These are phyloP conservation scores for Cryptomeria japonica DNA, from an alignment of 75 land plant species.

Conservation along the genomic window DNA sequence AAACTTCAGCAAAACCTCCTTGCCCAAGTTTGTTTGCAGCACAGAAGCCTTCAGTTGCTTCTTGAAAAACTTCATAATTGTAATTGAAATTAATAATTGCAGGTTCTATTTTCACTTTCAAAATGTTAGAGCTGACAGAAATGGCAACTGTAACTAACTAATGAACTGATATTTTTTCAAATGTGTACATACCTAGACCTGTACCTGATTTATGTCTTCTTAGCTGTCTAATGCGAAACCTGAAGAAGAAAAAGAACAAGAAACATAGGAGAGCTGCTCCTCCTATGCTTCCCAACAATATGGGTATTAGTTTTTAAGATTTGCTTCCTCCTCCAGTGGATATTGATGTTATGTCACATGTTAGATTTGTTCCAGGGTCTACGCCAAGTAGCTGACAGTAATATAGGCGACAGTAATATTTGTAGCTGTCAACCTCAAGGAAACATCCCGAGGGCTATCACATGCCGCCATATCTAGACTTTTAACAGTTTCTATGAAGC, in stretches of 20 bases:
- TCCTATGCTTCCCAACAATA: not conserved
- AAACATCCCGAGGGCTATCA: not conserved
- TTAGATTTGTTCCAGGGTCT: not conserved
- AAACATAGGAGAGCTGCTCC: not conserved
- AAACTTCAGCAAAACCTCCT: conserved; percentile 15
- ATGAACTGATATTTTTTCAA: no score
- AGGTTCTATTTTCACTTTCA: no score
- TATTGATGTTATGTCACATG: not conserved
- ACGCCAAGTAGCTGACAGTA: not conserved
- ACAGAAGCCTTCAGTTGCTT: no score
- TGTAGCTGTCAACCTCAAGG: not conserved
- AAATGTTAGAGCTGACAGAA: no score
- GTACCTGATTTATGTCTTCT: not conserved
- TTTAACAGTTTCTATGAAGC: no score
- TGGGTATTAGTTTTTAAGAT: not conserved
- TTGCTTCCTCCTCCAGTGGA: not conserved
- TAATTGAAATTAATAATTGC: no score
- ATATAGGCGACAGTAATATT: no score
- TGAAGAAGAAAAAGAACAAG: not conserved
- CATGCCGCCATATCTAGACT: not conserved
- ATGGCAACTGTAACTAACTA: no score
- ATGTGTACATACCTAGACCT: not conserved
- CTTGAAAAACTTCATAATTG: no score
- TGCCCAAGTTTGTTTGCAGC: conserved; percentile 10
- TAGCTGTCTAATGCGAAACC: not conserved